phyloP scores from a whole-genome alignment of 2,329 filamentous ascomycete species.

The Cercospora sesami region DNA sequence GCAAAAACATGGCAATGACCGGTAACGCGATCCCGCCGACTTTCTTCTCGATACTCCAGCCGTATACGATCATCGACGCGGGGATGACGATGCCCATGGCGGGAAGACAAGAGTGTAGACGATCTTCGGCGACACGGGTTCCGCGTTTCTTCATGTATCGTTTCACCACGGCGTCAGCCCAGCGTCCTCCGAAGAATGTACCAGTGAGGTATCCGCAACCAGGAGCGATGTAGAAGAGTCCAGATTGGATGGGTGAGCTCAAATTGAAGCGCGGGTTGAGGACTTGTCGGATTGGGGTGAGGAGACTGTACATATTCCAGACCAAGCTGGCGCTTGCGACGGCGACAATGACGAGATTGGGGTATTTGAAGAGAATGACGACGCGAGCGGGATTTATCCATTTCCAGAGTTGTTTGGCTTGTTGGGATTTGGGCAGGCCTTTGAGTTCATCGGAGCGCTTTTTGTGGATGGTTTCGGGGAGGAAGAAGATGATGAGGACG shows the following conservation, averaged over 20 bases:
- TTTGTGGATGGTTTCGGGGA: constrained; percentile 72
- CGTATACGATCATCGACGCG: constrained; percentile 65
- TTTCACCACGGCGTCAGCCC: constrained; percentile 66
- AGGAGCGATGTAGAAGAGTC: constrained; percentile 73
- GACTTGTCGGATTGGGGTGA: constrained; percentile 62
- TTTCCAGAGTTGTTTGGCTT: constrained; percentile 56
- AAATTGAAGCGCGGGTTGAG: constrained; percentile 73
- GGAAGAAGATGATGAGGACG: constrained; percentile 62
- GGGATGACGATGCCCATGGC: constrained; percentile 61
- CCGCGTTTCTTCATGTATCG: constrained; percentile 64
- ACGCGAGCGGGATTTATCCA: constrained; percentile 69
- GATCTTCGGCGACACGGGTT: constrained; percentile 65
- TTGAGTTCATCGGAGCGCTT: constrained; percentile 63
- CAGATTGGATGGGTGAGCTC: constrained; percentile 64
- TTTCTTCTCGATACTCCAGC: constrained; percentile 61
- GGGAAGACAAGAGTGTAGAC: constrained; percentile 59
- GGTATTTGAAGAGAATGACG: constrained; percentile 64
- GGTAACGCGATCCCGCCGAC: constrained; percentile 61
- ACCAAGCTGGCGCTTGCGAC: constrained; percentile 64
- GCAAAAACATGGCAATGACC: constrained; percentile 71
- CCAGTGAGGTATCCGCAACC: constrained; percentile 69
- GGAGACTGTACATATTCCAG: constrained; percentile 70
- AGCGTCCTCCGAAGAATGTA: constrained; percentile 70
- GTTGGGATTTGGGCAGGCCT: constrained; percentile 51
- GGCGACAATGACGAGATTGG: constrained; percentile 65